Conservation (phyloP, 192 early-diverging fungal genomes). For the Entomortierella beljakovae region DNA sequence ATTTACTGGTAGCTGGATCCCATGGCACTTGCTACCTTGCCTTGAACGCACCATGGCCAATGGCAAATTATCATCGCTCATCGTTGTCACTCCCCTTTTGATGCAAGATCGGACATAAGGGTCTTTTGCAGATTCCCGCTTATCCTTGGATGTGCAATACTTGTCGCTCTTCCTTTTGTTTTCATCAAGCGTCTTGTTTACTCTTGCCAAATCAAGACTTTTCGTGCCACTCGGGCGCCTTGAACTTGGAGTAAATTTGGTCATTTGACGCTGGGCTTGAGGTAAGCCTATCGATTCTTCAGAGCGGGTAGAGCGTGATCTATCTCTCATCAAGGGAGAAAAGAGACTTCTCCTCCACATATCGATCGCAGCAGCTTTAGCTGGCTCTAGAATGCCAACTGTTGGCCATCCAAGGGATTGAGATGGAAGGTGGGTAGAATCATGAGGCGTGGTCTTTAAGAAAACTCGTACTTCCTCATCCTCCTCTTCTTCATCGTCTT, state of each 20-base stretch:
- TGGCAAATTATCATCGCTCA: constrained; percentile 8
- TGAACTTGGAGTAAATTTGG: neutral
- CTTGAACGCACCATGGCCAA: constrained; percentile 5
- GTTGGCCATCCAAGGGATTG: constrained; percentile 16
- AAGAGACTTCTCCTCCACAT: constrained; percentile 30
- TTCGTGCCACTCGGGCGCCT: neutral
- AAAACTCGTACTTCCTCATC: constrained; percentile 4
- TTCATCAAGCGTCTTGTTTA: no score
- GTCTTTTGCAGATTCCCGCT: neutral
- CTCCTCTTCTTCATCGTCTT: constrained; percentile 9
- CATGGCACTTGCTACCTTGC: neutral
- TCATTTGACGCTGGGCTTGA: neutral
- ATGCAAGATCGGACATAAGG: neutral
- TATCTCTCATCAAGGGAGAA: constrained; percentile 16
- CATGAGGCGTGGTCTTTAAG: neutral
- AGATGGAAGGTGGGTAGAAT: neutral
- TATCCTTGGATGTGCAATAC: no score
- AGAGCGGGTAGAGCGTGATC: neutral
- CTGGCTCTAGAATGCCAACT: constrained; percentile 20
- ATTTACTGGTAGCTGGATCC: neutral
- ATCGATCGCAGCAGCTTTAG: constrained; percentile 41
- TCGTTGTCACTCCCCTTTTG: no score
- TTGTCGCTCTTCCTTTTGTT: no score
- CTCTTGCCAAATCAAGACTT: neutral
- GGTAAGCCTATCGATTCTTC: constrained; percentile 1